phyloP scores from a whole-genome alignment of 768 basidiomycete genomes.

The Fistulinella prunicolor region DNA sequence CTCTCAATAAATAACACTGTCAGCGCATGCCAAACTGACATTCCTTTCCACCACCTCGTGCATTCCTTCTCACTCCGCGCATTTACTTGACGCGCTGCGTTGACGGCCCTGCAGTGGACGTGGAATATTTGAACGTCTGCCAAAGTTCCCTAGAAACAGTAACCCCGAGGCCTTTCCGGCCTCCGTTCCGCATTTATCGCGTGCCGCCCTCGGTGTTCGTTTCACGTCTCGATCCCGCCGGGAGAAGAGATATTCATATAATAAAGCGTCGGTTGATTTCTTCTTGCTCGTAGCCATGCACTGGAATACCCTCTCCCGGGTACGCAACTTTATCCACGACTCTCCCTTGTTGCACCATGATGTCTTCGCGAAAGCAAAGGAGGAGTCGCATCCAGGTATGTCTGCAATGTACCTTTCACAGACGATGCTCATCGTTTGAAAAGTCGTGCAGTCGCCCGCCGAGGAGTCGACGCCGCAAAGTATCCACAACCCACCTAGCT shows the following conservation, averaged over 20 bases:
- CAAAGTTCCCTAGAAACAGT: neutral
- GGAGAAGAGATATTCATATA: neutral
- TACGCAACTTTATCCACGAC: neutral
- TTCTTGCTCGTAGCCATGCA: neutral
- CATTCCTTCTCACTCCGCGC: neutral
- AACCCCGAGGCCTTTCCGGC: neutral
- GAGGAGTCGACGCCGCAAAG: neutral
- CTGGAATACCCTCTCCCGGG: no score
- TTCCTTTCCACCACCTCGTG: neutral
- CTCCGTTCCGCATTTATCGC: neutral
- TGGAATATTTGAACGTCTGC: no score
- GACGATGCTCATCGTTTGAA: neutral
- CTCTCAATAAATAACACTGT: neutral
- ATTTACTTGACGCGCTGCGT: neutral
- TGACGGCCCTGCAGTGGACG: no score
- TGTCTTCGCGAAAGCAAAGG: neutral
- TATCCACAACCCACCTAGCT: neutral
- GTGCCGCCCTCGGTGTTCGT: neutral
- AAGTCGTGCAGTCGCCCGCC: neutral
- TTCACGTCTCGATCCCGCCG: neutral
- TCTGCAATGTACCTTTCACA: neutral
- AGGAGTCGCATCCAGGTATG: slow-evolving; percentile 10
- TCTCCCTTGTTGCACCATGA: neutral
- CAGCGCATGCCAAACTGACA: neutral
- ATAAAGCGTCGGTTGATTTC: slow-evolving; percentile 1